These are phyloP conservation scores for Lachancea nothofagi DNA, from an alignment of 805 yeast species.

Conservation along the genomic window DNA sequence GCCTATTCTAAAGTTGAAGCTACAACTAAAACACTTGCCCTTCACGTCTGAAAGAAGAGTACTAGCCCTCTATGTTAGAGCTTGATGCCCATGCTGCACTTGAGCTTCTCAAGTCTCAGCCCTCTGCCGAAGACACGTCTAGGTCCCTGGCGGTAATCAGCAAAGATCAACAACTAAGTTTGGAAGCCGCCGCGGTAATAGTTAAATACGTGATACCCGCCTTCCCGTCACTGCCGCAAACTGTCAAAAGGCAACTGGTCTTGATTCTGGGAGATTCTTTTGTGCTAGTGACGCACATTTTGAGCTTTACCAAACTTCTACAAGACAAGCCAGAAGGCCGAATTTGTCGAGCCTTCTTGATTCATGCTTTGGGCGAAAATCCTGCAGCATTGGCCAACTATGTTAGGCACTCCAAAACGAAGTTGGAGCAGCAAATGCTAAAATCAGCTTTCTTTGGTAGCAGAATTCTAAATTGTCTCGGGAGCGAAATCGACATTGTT, in stretches of 20 bases:
- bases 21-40: too few relatives aligned
- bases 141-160: neutral
- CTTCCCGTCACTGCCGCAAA: constrained; percentile 20
- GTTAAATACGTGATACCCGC: constrained; percentile 22
- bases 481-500: constrained; percentile 15
- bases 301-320: constrained; percentile 16
- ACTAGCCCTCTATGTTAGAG: neutral
- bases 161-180: neutral
- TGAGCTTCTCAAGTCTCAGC: constrained; percentile 3
- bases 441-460: constrained; percentile 31
- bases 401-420: constrained; percentile 4
- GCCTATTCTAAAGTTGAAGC: too few relatives aligned
- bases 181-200: constrained; percentile 13
- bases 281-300: constrained; percentile 19
- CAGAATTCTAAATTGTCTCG: constrained; percentile 27
- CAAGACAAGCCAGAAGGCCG: constrained; percentile 13
- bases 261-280: constrained; percentile 13
- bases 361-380: constrained; percentile 12
- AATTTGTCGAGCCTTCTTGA: constrained; percentile 14
- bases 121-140: constrained; percentile 7
- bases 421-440: constrained; percentile 11
- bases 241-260: constrained; percentile 7
- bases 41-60: too few relatives aligned
- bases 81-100: neutral
- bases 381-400: constrained; percentile 15